These are phyloP conservation scores for Phialocephala sp. DNA, from an alignment of 2,329 filamentous ascomycete genomes.

Conservation along the genomic window DNA sequence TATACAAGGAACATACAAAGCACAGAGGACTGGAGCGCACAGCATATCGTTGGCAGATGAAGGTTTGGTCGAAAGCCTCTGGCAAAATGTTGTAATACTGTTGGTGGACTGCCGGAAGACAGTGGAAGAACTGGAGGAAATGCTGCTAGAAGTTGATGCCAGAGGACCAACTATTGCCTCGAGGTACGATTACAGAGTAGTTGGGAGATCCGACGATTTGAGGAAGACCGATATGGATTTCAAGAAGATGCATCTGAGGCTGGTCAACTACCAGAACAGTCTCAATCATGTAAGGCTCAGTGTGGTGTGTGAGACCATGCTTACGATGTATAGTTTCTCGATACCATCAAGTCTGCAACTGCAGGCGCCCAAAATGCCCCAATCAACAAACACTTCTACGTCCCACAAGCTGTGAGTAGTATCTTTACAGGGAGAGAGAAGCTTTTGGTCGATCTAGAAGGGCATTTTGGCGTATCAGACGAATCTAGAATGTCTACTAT, in stretches of 20 bases:
- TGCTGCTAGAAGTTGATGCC: not conserved
- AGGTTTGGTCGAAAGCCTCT: not conserved
- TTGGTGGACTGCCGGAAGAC: not conserved
- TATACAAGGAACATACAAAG: not conserved
- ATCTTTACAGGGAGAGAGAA: conserved; percentile 1
- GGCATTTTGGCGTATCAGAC: not conserved
- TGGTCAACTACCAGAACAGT: conserved; percentile 6
- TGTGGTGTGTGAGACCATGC: not conserved
- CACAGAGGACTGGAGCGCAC: not conserved
- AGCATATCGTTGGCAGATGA: not conserved
- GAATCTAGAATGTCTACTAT: not conserved
- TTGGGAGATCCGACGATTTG: not conserved
- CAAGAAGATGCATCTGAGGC: not conserved
- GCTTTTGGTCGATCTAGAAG: not conserved
- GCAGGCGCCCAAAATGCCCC: not conserved
- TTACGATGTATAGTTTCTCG: not conserved
- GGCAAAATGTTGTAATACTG: conserved; percentile 1
- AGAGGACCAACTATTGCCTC: not conserved
- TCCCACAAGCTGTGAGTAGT: conserved; percentile 3
- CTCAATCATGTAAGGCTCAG: not conserved
- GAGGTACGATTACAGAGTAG: not conserved
- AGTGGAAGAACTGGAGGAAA: not conserved
- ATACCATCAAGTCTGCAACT: not conserved
- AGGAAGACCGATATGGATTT: not conserved
- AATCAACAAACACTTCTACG: conserved; percentile 10